Conservation (phyloP, 768 basidiomycete species). For the Favolaschia claudopus region DNA sequence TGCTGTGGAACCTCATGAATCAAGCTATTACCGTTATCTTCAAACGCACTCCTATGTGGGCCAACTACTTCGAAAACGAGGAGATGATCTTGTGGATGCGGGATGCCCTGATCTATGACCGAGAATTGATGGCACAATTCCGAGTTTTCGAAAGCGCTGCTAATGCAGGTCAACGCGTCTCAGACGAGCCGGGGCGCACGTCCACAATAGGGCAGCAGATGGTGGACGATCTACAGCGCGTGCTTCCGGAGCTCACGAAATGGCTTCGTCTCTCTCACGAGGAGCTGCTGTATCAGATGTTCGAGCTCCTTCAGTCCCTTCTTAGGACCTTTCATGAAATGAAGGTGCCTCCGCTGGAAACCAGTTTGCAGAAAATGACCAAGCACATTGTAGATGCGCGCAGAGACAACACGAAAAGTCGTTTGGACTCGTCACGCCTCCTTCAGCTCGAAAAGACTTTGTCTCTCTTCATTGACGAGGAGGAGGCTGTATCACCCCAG, state of each 20-base stretch:
- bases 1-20: constrained; percentile 86
- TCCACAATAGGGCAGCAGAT: constrained; percentile 75
- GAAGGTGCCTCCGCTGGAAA: constrained; percentile 59
- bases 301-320: constrained; percentile 80
- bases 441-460: constrained; percentile 73
- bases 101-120: constrained; percentile 92
- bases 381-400: constrained; percentile 70
- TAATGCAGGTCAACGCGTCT: constrained; percentile 38
- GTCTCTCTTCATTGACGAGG: constrained; percentile 56
- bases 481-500: constrained; percentile 37
- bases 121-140: constrained; percentile 85
- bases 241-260: constrained; percentile 78
- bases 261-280: constrained; percentile 95
- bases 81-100: constrained; percentile 98
- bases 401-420: constrained; percentile 57
- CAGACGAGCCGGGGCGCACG: constrained; percentile 50
- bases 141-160: constrained; percentile 79
- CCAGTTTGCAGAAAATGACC: constrained; percentile 69
- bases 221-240: constrained; percentile 78
- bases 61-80: constrained; percentile 76
- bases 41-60: constrained; percentile 84
- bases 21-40: constrained; percentile 85
- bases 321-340: constrained; percentile 79
- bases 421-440: constrained; percentile 65
- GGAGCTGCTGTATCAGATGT: constrained; percentile 90